A percentile compares a stretch with the other conserved stretches of the same genome.
phyloP scores from a whole-genome alignment of 257 asterid species.

The Rhazya stricta region DNA sequence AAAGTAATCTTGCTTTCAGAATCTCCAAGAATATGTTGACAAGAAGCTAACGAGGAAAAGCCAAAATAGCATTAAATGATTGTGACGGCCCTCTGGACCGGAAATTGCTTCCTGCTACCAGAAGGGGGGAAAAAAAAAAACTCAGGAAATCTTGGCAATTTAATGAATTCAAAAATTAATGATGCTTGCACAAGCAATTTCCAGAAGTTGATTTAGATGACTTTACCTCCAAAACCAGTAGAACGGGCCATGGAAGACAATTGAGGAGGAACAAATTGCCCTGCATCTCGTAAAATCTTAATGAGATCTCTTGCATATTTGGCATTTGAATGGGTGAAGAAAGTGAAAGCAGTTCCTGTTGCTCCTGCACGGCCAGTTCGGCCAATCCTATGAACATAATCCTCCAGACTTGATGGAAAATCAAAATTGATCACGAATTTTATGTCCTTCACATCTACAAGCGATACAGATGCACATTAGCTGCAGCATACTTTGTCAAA shows the following conservation, averaged over 20 bases:
- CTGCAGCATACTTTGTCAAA: slow-evolving; percentile 18
- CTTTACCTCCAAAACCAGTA: slow-evolving; percentile 48
- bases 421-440: slow-evolving; percentile 85
- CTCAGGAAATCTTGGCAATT: no score
- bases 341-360: slow-evolving; percentile 69
- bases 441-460: slow-evolving; percentile 94
- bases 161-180: no score
- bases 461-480: slow-evolving; percentile 11
- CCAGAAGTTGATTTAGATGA: not conserved
- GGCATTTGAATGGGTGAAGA: slow-evolving; percentile 72
- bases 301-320: slow-evolving; percentile 61
- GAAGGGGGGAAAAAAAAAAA: no score
- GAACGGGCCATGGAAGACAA: slow-evolving; percentile 58
- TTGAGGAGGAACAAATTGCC: slow-evolving; percentile 77
- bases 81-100: no score
- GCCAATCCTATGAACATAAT: slow-evolving; percentile 92
- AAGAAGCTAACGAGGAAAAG: no score
- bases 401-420: slow-evolving; percentile 84
- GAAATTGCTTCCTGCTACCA: slow-evolving; percentile 56
- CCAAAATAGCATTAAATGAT: no score
- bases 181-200: not conserved
- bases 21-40: no score
- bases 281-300: slow-evolving; percentile 77
- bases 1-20: no score
- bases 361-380: slow-evolving; percentile 98